phyloP scores from a whole-genome alignment of 106 monocot species.

The Allium sativum region DNA sequence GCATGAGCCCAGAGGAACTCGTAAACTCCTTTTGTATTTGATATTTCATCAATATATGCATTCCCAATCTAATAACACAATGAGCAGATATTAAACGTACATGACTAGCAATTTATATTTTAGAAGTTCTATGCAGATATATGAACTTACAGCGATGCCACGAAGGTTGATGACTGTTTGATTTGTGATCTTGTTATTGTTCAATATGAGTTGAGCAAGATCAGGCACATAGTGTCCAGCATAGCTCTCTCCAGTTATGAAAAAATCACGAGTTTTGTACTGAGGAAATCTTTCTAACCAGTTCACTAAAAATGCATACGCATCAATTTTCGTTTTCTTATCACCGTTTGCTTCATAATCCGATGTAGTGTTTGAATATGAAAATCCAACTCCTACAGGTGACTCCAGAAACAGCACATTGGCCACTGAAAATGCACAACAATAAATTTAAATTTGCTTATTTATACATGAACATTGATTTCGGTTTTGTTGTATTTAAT shows the following conservation, averaged over 20 bases:
- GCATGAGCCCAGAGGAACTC: slow-evolving; percentile 28
- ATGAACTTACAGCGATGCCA: slow-evolving; percentile 28
- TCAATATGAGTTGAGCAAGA: slow-evolving; percentile 27
- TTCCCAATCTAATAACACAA: no score
- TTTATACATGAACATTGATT: no score
- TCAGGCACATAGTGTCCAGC: slow-evolving; percentile 48
- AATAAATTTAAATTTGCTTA: no score
- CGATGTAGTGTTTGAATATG: slow-evolving; percentile 29
- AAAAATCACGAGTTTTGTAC: slow-evolving; percentile 38
- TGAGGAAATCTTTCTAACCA: slow-evolving; percentile 40
- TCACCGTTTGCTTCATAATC: slow-evolving; percentile 33
- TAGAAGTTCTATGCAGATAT: no score
- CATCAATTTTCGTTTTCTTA: slow-evolving; percentile 14
- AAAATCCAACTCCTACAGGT: slow-evolving; percentile 44
- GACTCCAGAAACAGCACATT: slow-evolving; percentile 45
- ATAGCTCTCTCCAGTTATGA: slow-evolving; percentile 49
- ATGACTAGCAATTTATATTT: no score
- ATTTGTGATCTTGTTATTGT: slow-evolving; percentile 3
- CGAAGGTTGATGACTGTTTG: slow-evolving; percentile 26
- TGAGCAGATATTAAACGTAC: no score
- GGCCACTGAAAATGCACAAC: slow-evolving; percentile 21
- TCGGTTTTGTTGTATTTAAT: no score
- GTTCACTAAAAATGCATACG: slow-evolving; percentile 27
- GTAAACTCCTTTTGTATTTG: no score
- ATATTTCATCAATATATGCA: no score